phyloP scores from a whole-genome alignment of 2,329 filamentous ascomycete genomes.

The Dactylellina haptotyla region DNA sequence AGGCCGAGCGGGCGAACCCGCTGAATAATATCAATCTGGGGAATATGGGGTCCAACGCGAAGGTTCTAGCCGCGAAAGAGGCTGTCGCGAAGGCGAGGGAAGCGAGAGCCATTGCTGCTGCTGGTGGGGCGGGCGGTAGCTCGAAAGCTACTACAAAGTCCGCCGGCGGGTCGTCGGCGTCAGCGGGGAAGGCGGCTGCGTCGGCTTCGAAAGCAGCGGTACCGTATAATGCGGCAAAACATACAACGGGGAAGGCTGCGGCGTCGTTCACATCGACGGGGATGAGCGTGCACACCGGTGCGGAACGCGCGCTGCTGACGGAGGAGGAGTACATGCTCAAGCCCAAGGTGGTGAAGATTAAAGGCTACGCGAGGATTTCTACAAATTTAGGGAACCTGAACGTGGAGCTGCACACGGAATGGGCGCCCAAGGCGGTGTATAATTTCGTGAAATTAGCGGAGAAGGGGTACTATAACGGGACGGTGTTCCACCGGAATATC shows the following conservation, averaged over 20 bases:
- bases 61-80: slow-evolving; percentile 89
- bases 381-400: slow-evolving; percentile 87
- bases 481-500: slow-evolving; percentile 92
- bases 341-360: slow-evolving; percentile 85
- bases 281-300: slow-evolving; percentile 88
- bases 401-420: slow-evolving; percentile 88
- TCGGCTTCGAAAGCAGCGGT: slow-evolving; percentile 56
- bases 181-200: slow-evolving; percentile 7
- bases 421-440: slow-evolving; percentile 92
- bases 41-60: slow-evolving; percentile 80
- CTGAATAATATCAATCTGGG: slow-evolving; percentile 77
- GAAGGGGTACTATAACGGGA: slow-evolving; percentile 86
- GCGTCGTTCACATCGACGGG: slow-evolving; percentile 96
- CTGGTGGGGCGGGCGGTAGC: slow-evolving; percentile 23
- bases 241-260: slow-evolving; percentile 90
- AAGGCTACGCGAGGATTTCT: slow-evolving; percentile 88
- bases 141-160: slow-evolving; percentile 63
- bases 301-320: slow-evolving; percentile 82
- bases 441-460: slow-evolving; percentile 91
- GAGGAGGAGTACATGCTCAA: slow-evolving; percentile 98
- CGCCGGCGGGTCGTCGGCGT: slow-evolving; percentile 29
- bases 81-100: slow-evolving; percentile 86
- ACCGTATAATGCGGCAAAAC: slow-evolving; percentile 84
- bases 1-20: slow-evolving; percentile 71
- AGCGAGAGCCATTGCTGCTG: slow-evolving; percentile 57